phyloP scores from a whole-genome alignment of 768 basidiomycete genomes.

The Boletus fagicola region DNA sequence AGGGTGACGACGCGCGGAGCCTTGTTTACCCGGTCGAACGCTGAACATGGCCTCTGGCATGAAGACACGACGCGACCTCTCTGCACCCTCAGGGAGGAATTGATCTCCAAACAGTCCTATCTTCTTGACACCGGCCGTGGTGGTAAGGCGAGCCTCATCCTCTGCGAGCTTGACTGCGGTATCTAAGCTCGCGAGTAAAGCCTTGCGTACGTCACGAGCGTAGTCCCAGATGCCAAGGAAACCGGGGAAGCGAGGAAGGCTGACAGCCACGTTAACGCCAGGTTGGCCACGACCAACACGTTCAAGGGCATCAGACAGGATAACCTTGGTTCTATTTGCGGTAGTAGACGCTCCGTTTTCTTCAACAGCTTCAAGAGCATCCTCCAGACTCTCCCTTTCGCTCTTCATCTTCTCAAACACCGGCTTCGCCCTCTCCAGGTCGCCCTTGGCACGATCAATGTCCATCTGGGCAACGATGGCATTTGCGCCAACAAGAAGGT shows the following conservation, averaged over 20 bases:
- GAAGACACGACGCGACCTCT: conserved; percentile 80
- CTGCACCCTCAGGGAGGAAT: conserved; percentile 78
- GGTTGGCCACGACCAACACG: conserved; percentile 74
- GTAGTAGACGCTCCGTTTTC: conserved; percentile 65
- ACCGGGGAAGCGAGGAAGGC: conserved; percentile 81
- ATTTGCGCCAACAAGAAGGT: conserved; percentile 83
- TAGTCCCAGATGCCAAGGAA: conserved; percentile 84
- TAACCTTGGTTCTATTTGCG: conserved; percentile 49
- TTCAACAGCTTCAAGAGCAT: conserved; percentile 74
- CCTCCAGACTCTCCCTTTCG: conserved; percentile 72
- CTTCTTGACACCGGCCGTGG: conserved; percentile 61
- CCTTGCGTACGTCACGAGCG: conserved; percentile 71
- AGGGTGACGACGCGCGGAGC: conserved; percentile 37
- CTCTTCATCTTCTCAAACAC: conserved; percentile 85
- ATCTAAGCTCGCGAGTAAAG: conserved; percentile 80
- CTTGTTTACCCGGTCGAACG: conserved; percentile 42
- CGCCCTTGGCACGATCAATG: conserved; percentile 64
- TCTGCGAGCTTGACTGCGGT: conserved; percentile 76
- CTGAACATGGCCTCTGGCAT: conserved; percentile 98
- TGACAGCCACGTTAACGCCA: conserved; percentile 49
- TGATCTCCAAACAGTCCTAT: conserved; percentile 70
- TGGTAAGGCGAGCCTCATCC: conserved; percentile 72
- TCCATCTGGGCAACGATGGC: conserved; percentile 82
- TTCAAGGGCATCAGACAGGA: conserved; percentile 69
- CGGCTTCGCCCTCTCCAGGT: conserved; percentile 69